A percentile compares a stretch with the other conserved stretches of the same genome.
phyloP scores from a whole-genome alignment of 2,329 filamentous ascomycete species.

The Beauveria varroae region DNA sequence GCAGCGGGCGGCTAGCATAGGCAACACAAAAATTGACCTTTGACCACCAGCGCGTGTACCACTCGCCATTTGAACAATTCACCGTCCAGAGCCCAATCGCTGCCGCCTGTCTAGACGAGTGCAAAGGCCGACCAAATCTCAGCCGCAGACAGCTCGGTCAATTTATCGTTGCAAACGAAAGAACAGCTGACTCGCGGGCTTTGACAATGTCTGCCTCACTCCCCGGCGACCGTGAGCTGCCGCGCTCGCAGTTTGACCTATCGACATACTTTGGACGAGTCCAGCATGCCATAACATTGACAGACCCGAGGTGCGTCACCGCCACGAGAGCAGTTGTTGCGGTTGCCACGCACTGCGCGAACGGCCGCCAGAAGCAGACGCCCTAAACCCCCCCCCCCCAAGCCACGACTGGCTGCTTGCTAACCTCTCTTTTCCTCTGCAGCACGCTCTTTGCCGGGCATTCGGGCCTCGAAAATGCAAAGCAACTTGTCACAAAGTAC shows the following conservation, averaged over 20 bases:
- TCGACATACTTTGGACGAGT: constrained; percentile 93
- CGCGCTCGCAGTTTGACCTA: constrained; percentile 86
- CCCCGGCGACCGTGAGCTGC: constrained; percentile 69
- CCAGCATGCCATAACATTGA: constrained; percentile 77
- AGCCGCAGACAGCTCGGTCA: not conserved
- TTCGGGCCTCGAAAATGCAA: constrained; percentile 76
- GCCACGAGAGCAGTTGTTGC: constrained; percentile 1
- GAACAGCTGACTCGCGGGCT: not conserved
- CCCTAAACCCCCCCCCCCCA: too few species aligned
- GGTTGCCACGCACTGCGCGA: not conserved
- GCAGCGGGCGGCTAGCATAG: constrained; percentile 8
- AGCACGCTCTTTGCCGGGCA: constrained; percentile 82
- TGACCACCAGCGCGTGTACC: not conserved
- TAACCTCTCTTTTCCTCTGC: constrained; percentile 10
- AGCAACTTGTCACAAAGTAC: constrained; percentile 72
- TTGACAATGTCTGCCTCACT: constrained; percentile 56
- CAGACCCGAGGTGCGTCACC: constrained; percentile 81
- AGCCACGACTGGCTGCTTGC: not conserved
- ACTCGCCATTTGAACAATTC: not conserved
- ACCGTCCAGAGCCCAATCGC: not conserved
- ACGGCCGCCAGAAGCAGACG: not conserved
- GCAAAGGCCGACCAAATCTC: not conserved
- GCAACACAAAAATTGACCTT: not conserved
- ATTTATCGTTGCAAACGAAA: not conserved
- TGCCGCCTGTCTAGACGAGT: not conserved